phyloP scores from a whole-genome alignment of 2,329 filamentous ascomycete species.

The Biscogniauxia sp. region DNA sequence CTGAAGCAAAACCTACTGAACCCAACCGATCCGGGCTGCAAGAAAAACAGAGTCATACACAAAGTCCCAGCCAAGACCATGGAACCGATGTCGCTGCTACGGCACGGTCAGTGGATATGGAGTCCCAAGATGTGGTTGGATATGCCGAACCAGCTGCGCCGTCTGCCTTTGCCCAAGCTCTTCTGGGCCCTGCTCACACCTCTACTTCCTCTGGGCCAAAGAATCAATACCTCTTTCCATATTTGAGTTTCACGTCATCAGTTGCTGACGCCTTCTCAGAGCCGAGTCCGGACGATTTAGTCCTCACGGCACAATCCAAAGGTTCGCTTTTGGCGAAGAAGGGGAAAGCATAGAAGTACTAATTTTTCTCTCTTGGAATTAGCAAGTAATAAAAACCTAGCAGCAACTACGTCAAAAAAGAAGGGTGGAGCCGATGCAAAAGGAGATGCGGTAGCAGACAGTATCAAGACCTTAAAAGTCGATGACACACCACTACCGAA shows the following conservation, averaged over 20 bases:
- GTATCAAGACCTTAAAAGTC: conserved; percentile 42
- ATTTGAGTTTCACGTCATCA: conserved; percentile 48
- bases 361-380: conserved; percentile 39
- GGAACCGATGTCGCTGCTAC: background rate
- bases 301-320: conserved; percentile 85
- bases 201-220: conserved; percentile 21
- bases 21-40: background rate
- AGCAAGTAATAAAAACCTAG: conserved; percentile 50
- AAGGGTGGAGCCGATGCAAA: conserved; percentile 36
- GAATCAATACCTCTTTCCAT: conserved; percentile 45
- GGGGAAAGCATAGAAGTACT: conserved; percentile 51
- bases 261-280: conserved; percentile 68
- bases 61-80: conserved; percentile 1
- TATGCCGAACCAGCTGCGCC: conserved; percentile 33
- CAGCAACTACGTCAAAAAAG: conserved; percentile 39
- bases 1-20: background rate
- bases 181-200: conserved; percentile 43
- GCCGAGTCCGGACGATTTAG: conserved; percentile 89
- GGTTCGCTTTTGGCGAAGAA: conserved; percentile 64
- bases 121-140: background rate
- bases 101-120: background rate
- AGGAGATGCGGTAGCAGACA: conserved; percentile 32
- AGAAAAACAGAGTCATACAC: conserved; percentile 27
- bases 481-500: conserved; percentile 57
- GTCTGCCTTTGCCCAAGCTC: conserved; percentile 56